Conservation (phyloP, 2,329 filamentous ascomycete genomes). For the Alternaria postmessia region DNA sequence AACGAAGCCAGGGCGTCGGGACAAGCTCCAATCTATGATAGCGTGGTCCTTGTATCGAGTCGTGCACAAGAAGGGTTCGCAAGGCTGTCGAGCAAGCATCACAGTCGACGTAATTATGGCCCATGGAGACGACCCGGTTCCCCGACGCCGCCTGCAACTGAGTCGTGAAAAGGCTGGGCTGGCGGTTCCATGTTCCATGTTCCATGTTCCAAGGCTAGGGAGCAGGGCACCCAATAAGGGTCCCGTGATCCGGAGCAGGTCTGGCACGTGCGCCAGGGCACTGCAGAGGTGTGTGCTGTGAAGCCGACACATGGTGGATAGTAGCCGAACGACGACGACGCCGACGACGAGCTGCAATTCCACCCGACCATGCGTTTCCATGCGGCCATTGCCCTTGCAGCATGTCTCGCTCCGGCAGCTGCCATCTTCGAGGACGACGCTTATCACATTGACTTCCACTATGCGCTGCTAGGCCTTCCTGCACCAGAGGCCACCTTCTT, state of each 20-base stretch:
- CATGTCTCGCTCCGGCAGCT: slow-evolving; percentile 60
- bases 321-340: slow-evolving; percentile 4
- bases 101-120: neutral
- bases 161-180: neutral
- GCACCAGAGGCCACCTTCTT: slow-evolving; percentile 90
- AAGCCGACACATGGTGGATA: neutral
- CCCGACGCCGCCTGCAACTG: slow-evolving; percentile 6
- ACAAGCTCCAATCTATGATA: slow-evolving; percentile 33
- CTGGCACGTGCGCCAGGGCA: slow-evolving; percentile 4
- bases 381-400: slow-evolving; percentile 47
- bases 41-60: slow-evolving; percentile 28
- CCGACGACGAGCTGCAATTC: slow-evolving; percentile 17
- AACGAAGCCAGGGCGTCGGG: slow-evolving; percentile 29
- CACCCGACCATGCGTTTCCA: slow-evolving; percentile 48
- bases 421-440: slow-evolving; percentile 92
- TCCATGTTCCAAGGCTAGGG: neutral
- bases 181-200: neutral
- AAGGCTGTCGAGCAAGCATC: slow-evolving; percentile 8
- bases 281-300: neutral
- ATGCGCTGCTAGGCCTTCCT: slow-evolving; percentile 85
- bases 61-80: slow-evolving; percentile 9
- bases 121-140: slow-evolving; percentile 4
- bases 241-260: slow-evolving; percentile 5
- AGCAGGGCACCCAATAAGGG: slow-evolving; percentile 3
- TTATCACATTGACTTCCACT: slow-evolving; percentile 90